Conservation (phyloP, 331 rosid genomes). For the Quercus lobata region DNA sequence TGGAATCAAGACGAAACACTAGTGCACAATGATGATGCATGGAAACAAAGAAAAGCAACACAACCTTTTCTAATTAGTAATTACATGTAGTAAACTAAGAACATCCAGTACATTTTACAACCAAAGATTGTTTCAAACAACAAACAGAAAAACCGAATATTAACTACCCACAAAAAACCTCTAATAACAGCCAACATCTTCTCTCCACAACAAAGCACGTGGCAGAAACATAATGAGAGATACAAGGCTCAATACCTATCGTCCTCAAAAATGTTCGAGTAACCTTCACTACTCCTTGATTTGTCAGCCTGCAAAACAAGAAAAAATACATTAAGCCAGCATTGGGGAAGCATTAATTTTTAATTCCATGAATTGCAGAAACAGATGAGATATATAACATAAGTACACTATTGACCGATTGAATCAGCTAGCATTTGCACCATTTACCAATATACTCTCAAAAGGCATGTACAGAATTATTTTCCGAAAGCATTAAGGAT, state of each 20-base stretch:
- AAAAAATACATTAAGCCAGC: not conserved
- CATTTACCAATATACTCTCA: not conserved
- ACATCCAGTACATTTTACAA: not conserved
- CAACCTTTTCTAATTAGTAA: not conserved
- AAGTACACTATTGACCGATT: not conserved
- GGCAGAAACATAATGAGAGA: not conserved
- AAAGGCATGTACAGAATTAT: no score
- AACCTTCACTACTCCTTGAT: conserved; percentile 34
- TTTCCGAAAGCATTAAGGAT: not conserved
- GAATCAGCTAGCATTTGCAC: no score
- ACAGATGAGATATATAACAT: not conserved
- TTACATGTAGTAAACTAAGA: conserved; percentile 8
- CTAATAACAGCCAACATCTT: not conserved
- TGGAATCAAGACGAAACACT: not conserved
- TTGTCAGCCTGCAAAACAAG: conserved; percentile 57
- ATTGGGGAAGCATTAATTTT: conserved; percentile 3
- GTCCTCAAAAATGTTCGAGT: conserved; percentile 32
- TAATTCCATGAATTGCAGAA: not conserved
- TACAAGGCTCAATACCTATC: conserved; percentile 24
- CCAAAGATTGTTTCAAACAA: not conserved
- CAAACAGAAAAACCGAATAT: no score
- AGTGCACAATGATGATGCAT: not conserved
- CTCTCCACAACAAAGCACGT: not conserved
- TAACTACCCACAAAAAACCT: not conserved
- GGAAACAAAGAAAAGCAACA: not conserved